Evolutionary conservation across 2,329 filamentous ascomycete genomes (phyloP).

Genomic region (Fusarium oxysporum): DNA sequence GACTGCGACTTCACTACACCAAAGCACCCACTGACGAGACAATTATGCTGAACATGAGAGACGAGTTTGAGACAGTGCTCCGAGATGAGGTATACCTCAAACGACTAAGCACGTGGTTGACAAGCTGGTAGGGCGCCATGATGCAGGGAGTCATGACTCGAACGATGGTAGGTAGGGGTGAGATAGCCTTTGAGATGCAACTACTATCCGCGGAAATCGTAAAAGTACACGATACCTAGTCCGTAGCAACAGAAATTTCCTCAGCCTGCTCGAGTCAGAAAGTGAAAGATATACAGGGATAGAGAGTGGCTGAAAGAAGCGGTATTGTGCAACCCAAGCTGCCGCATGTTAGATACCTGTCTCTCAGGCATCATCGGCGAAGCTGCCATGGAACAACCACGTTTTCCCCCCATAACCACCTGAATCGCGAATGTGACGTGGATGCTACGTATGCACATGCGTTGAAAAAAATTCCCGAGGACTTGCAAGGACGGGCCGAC

Average conservation of each 20-base stretch:
- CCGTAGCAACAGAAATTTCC: neutral
- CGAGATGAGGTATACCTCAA: constrained; percentile 37
- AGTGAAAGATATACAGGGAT: constrained; percentile 11
- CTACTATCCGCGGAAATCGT: neutral
- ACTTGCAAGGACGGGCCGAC: constrained; percentile 28
- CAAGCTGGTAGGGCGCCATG: constrained; percentile 36
- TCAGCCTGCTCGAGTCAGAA: constrained; percentile 32
- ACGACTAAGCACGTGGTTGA: constrained; percentile 41
- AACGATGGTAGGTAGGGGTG: constrained; percentile 3
- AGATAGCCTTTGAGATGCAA: constrained; percentile 5
- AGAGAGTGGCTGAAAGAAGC: constrained; percentile 12
- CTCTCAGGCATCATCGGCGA: constrained; percentile 1
- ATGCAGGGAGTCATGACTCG: constrained; percentile 17
- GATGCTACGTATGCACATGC: constrained; percentile 5
- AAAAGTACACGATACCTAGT: constrained; percentile 33
- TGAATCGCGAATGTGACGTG: constrained; percentile 38
- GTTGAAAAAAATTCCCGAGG: constrained; percentile 16
- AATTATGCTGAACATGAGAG: constrained; percentile 25
- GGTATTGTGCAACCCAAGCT: constrained; percentile 16
- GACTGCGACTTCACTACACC: constrained; percentile 22
- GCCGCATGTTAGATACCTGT: constrained; percentile 17
- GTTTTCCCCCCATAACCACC: constrained; percentile 15
- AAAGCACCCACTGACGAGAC: constrained; percentile 25
- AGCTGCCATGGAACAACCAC: constrained; percentile 22
- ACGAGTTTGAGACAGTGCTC: constrained; percentile 40